Percentiles rank a stretch among this genome's conserved stretches.
Conservation (phyloP, 2,329 filamentous ascomycete species). For the Aspergillus glaucus region DNA sequence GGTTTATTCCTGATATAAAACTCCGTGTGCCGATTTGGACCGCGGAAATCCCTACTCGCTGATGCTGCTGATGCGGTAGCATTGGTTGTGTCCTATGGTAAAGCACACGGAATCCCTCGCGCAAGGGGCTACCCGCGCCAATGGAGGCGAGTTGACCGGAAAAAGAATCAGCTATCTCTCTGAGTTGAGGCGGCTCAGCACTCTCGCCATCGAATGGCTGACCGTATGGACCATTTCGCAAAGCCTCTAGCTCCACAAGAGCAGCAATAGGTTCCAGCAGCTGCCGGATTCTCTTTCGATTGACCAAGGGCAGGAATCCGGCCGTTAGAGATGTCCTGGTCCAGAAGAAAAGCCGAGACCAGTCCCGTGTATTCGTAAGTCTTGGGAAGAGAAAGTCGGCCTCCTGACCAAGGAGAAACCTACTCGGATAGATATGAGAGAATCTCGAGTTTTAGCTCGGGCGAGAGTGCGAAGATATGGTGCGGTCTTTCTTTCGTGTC, state of each 20-base stretch:
- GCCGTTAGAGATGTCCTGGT: neutral
- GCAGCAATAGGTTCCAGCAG: slow-evolving; percentile 9
- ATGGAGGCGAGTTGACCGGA: neutral
- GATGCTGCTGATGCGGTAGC: neutral
- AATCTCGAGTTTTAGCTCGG: too few relatives aligned
- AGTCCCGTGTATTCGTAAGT: slow-evolving; percentile 1
- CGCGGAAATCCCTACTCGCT: slow-evolving; percentile 4
- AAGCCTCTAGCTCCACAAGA: slow-evolving; percentile 5
- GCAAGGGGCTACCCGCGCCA: neutral
- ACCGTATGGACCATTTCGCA: neutral
- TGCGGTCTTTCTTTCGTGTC: neutral
- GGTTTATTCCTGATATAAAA: slow-evolving; percentile 5
- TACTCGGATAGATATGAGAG: neutral
- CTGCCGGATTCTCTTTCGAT: slow-evolving; percentile 6
- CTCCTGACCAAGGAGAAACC: slow-evolving; percentile 7
- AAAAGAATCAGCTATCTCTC: neutral
- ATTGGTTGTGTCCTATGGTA: neutral
- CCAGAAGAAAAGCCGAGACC: slow-evolving; percentile 8
- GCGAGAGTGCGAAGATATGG: too few relatives aligned
- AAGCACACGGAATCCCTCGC: slow-evolving; percentile 4
- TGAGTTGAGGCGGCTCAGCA: neutral
- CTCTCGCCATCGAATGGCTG: neutral
- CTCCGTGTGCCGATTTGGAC: slow-evolving; percentile 2
- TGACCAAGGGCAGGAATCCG: neutral
- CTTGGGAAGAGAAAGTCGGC: slow-evolving; percentile 10